Percentiles rank a stretch among this genome's conserved stretches.
phyloP scores from a whole-genome alignment of 495 filamentous ascomycete species.

The Penicillium flavigenum region DNA sequence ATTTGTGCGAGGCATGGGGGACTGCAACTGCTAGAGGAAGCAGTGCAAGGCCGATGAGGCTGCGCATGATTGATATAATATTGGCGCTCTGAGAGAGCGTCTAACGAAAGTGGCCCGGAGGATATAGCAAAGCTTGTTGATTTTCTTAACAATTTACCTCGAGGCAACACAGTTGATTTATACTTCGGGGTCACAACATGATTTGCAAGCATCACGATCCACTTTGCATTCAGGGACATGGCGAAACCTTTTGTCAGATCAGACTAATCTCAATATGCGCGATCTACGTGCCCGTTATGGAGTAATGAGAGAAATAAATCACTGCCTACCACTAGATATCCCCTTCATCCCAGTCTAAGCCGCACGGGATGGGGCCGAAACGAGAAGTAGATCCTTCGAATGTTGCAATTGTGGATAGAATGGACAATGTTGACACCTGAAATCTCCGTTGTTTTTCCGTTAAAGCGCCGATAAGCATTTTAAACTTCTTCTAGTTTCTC shows the following conservation, averaged over 20 bases:
- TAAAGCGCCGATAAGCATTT: too few relatives aligned
- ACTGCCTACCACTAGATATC: too few relatives aligned
- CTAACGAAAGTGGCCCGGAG: neutral
- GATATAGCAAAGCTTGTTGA: neutral
- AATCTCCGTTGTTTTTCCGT: too few relatives aligned
- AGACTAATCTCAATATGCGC: neutral
- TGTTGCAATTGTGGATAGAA: too few relatives aligned
- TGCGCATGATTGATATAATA: slow-evolving; percentile 17
- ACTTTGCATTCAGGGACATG: neutral
- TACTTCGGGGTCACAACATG: neutral
- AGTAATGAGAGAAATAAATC: neutral
- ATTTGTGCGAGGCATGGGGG: slow-evolving; percentile 1
- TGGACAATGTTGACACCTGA: too few relatives aligned
- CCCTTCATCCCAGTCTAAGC: neutral
- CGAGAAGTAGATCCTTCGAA: too few relatives aligned
- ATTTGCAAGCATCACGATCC: slow-evolving; percentile 1
- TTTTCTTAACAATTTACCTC: neutral
- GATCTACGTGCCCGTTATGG: neutral
- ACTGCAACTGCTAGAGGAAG: slow-evolving; percentile 20
- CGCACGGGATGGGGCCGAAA: too few relatives aligned
- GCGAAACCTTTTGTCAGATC: neutral
- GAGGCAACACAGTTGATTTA: neutral
- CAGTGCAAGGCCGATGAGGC: slow-evolving; percentile 15
- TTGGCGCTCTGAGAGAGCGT: neutral
- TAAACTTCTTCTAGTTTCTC: too few relatives aligned